Conservation (phyloP, 73 alveolate genomes). For the Paramecium biaurelia region DNA sequence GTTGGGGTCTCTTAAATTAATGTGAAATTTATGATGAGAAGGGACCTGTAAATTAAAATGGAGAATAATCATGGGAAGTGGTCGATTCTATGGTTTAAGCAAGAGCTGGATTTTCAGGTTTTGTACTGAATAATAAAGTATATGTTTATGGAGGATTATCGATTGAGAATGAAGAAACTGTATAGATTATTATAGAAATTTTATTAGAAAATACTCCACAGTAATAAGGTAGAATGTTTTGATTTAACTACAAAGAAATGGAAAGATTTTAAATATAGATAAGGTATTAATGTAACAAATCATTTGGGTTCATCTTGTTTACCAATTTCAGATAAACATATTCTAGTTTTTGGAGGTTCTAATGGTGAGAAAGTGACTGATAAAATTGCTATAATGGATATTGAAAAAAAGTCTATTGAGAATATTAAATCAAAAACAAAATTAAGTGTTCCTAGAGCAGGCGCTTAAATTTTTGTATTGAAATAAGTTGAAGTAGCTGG, state of each 20-base stretch:
- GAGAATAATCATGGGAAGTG: not conserved
- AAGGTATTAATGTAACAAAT: not conserved
- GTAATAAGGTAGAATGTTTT: not conserved
- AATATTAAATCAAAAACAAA: not conserved
- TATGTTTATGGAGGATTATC: slow-evolving; percentile 35
- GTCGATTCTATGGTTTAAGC: not conserved
- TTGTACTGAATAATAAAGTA: not conserved
- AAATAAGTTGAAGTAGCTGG: not conserved
- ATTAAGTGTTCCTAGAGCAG: not conserved
- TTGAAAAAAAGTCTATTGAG: not conserved
- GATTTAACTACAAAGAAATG: not conserved
- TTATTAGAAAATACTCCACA: not conserved
- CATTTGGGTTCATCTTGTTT: slow-evolving; percentile 15
- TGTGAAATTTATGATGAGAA: slow-evolving; percentile 19
- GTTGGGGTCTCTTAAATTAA: not conserved
- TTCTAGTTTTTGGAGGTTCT: slow-evolving; percentile 8
- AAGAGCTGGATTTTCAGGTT: slow-evolving; percentile 46
- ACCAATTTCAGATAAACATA: not conserved
- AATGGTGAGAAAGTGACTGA: not conserved
- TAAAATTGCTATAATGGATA: not conserved
- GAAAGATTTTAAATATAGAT: slow-evolving; percentile 1
- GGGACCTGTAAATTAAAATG: not conserved
- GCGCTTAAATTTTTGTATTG: not conserved
- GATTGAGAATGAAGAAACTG: not conserved
- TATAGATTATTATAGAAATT: not conserved